Percentiles rank a stretch among this genome's conserved stretches.
Conservation (phyloP, 2,329 filamentous ascomycete species). For the Aspergillus sp. region DNA sequence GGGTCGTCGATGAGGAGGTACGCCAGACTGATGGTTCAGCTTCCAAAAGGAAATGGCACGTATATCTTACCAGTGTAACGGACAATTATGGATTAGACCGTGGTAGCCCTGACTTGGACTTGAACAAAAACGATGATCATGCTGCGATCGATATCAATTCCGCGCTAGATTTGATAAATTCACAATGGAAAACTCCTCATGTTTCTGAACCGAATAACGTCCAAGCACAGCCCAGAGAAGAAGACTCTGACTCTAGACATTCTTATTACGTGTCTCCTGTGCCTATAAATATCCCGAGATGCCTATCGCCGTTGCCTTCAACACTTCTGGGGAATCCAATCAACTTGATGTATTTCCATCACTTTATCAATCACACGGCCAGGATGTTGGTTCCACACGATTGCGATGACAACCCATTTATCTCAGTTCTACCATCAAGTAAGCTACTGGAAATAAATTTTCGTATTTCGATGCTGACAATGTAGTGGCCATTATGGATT, state of each 20-base stretch:
- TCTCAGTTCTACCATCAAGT: slow-evolving; percentile 59
- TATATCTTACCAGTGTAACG: slow-evolving; percentile 28
- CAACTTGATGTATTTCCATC: slow-evolving; percentile 71
- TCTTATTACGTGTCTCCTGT: slow-evolving; percentile 70
- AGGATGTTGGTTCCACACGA: slow-evolving; percentile 60
- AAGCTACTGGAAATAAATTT: slow-evolving; percentile 20
- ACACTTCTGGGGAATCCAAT: slow-evolving; percentile 67
- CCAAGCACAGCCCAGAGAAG: slow-evolving; percentile 1
- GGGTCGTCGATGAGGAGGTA: slow-evolving; percentile 2
- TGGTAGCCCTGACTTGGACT: slow-evolving; percentile 64
- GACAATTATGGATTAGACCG: slow-evolving; percentile 64
- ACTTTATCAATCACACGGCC: slow-evolving; percentile 76
- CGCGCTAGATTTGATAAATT: slow-evolving; percentile 30
- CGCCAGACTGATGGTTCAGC: slow-evolving; percentile 6
- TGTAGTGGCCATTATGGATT: slow-evolving; percentile 40
- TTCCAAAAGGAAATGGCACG: slow-evolving; percentile 25
- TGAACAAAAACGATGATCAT: slow-evolving; percentile 66
- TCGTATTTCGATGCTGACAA: slow-evolving; percentile 41
- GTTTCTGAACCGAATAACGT: slow-evolving; percentile 1
- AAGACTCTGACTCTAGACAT: slow-evolving; percentile 48
- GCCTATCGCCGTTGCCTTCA: slow-evolving; percentile 52
- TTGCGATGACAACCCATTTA: slow-evolving; percentile 57
- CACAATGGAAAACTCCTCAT: slow-evolving; percentile 7
- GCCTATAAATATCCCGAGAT: slow-evolving; percentile 57
- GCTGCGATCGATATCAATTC: slow-evolving; percentile 56